These are phyloP conservation scores for Taphrina betulina DNA, from an alignment of 1,139 yeast genomes.

Conservation along the genomic window DNA sequence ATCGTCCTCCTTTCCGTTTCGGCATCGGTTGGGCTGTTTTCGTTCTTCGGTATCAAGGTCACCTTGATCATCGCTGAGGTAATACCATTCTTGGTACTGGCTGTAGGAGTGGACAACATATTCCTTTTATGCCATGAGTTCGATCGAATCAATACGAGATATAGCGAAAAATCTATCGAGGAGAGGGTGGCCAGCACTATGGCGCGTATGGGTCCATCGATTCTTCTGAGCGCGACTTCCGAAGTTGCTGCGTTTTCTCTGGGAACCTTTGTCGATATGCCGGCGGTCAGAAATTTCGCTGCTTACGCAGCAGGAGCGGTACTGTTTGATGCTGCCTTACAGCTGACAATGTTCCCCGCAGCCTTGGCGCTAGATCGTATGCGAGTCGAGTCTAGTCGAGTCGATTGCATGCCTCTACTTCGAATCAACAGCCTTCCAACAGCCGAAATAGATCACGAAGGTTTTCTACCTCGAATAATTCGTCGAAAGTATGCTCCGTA, in stretches of 20 bases:
- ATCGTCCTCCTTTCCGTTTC: constrained; percentile 77
- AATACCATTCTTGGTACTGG: constrained; percentile 88
- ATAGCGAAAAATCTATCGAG: constrained; percentile 51
- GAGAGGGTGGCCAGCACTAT: constrained; percentile 63
- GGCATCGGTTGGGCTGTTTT: constrained; percentile 76
- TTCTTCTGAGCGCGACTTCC: constrained; percentile 69
- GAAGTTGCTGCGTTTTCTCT: constrained; percentile 75
- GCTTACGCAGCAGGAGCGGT: constrained; percentile 86
- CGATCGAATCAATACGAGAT: constrained; percentile 53
- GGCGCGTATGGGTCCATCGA: constrained; percentile 81
- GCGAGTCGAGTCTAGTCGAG: constrained; percentile 58
- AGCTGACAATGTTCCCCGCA: constrained; percentile 77
- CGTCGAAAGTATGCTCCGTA: constrained; percentile 57
- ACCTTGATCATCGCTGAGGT: constrained; percentile 94
- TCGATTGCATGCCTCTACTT: constrained; percentile 54
- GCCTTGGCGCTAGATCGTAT: constrained; percentile 66
- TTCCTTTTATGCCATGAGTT: constrained; percentile 81
- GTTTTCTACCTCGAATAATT: constrained; percentile 41
- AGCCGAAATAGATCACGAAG: constrained; percentile 33
- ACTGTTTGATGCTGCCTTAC: constrained; percentile 69
- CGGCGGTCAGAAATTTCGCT: constrained; percentile 93
- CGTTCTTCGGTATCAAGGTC: constrained; percentile 71
- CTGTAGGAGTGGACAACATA: constrained; percentile 92
- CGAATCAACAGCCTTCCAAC: constrained; percentile 18
- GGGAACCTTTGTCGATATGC: constrained; percentile 85